These are phyloP conservation scores for Chaetothyriales sp. DNA, from an alignment of 2,329 filamentous ascomycete genomes.

Conservation along the genomic window DNA sequence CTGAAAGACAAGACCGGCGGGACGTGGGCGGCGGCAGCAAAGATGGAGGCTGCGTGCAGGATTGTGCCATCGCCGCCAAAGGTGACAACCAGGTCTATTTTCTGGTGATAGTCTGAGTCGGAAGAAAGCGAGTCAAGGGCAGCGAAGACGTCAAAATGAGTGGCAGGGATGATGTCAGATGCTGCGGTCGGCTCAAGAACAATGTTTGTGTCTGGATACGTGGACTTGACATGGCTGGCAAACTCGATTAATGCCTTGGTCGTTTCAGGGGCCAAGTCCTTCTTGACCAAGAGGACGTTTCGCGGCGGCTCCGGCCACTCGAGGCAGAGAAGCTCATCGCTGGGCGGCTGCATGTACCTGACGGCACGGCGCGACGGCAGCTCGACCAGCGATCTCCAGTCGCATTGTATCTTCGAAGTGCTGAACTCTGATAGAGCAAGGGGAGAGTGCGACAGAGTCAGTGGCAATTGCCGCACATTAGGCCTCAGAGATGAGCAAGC, in stretches of 20 bases:
- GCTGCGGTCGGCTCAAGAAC: conserved; percentile 72
- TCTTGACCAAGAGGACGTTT: conserved; percentile 57
- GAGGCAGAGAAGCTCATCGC: conserved; percentile 48
- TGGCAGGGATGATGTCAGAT: conserved; percentile 46
- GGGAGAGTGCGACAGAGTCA: not conserved
- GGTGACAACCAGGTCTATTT: conserved; percentile 78
- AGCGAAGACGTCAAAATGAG: conserved; percentile 9
- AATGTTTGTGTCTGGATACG: conserved; percentile 69
- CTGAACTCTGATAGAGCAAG: not conserved
- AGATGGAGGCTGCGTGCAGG: conserved; percentile 70
- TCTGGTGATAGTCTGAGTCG: conserved; percentile 43
- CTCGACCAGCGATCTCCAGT: conserved; percentile 1
- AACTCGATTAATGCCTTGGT: conserved; percentile 46
- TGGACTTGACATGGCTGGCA: conserved; percentile 57
- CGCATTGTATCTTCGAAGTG: not conserved
- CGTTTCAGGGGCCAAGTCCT: conserved; percentile 44
- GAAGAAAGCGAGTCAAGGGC: conserved; percentile 1
- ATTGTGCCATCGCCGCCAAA: conserved; percentile 91
- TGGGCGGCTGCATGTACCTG: conserved; percentile 11
- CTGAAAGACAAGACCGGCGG: conserved; percentile 89
- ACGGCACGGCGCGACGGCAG: conserved; percentile 8
- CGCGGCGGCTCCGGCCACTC: conserved; percentile 55
- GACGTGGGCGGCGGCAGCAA: conserved; percentile 65
- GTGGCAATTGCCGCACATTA: not conserved
- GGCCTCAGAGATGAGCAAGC: not conserved